phyloP scores from a whole-genome alignment of 306 rosid species.

The Inga leiocalycina region DNA sequence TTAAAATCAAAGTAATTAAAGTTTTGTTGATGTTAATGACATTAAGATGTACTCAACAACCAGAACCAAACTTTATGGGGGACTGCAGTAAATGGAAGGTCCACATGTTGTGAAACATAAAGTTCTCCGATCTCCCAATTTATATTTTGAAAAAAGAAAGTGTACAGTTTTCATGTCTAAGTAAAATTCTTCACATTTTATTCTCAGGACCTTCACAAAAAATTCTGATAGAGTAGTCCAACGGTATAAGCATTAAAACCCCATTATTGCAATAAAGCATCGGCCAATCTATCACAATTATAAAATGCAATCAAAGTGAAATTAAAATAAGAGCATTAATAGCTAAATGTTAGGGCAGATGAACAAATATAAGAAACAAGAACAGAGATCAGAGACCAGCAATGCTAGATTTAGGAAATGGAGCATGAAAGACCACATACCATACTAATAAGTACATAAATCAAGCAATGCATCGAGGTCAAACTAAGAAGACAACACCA shows the following conservation, averaged over 20 bases:
- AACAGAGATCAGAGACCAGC: constrained; percentile 28
- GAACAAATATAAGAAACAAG: background rate
- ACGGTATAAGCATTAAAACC: constrained; percentile 7
- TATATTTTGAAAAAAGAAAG: background rate
- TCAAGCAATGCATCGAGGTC: constrained; percentile 89
- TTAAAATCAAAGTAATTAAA: constrained; percentile 16
- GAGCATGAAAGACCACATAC: constrained; percentile 51
- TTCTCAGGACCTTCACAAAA: background rate
- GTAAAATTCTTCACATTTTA: constrained; percentile 10
- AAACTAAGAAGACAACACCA: constrained; percentile 96
- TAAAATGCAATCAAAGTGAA: constrained; percentile 18
- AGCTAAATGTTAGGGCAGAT: background rate
- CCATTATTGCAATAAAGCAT: constrained; percentile 8
- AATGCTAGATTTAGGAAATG: constrained; percentile 9
- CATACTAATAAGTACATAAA: constrained; percentile 87
- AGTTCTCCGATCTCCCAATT: constrained; percentile 18
- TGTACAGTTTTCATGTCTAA: background rate
- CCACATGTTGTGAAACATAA: constrained; percentile 23
- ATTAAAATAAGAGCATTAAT: background rate
- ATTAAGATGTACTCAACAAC: constrained; percentile 25
- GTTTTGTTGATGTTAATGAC: constrained; percentile 5
- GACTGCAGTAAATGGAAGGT: constrained; percentile 20
- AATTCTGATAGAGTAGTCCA: constrained; percentile 12
- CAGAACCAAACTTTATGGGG: constrained; percentile 15
- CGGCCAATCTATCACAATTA: constrained; percentile 8